phyloP scores from a whole-genome alignment of 1,284 basidiomycete genomes.

The Uromyces viciae-fabae region DNA sequence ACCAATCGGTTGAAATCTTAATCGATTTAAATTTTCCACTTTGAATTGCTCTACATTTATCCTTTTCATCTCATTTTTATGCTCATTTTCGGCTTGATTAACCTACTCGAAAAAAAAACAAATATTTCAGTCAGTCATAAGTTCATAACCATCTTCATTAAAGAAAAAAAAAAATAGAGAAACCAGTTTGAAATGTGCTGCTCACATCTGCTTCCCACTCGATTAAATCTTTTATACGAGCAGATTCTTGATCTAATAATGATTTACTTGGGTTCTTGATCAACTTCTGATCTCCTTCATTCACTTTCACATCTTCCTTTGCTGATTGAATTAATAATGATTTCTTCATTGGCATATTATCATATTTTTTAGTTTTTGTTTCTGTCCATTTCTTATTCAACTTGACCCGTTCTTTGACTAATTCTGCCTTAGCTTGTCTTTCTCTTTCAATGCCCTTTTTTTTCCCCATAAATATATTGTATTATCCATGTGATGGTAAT shows the following conservation, averaged over 20 bases:
- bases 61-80: constrained; percentile 25
- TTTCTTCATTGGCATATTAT: constrained; percentile 38
- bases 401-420: constrained; percentile 39
- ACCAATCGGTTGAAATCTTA: constrained; percentile 41
- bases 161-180: background rate
- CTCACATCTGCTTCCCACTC: constrained; percentile 44
- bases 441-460: constrained; percentile 40
- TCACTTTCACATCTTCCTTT: too few relatives aligned
- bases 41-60: constrained; percentile 28
- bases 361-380: constrained; percentile 29
- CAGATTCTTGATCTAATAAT: constrained; percentile 25
- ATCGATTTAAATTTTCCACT: constrained; percentile 27
- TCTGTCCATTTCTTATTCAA: constrained; percentile 41
- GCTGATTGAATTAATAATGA: constrained; percentile 1
- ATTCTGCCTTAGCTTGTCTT: constrained; percentile 36
- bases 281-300: background rate
- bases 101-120: constrained; percentile 20
- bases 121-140: background rate
- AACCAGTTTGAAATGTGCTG: background rate
- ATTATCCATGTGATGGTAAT: too few relatives aligned
- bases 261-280: constrained; percentile 13
- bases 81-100: constrained; percentile 30
- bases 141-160: background rate
- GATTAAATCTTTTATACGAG: constrained; percentile 13
- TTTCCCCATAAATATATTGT: too few relatives aligned